Conservation (phyloP, 163 green algal genomes). For the Volvox carteri region DNA sequence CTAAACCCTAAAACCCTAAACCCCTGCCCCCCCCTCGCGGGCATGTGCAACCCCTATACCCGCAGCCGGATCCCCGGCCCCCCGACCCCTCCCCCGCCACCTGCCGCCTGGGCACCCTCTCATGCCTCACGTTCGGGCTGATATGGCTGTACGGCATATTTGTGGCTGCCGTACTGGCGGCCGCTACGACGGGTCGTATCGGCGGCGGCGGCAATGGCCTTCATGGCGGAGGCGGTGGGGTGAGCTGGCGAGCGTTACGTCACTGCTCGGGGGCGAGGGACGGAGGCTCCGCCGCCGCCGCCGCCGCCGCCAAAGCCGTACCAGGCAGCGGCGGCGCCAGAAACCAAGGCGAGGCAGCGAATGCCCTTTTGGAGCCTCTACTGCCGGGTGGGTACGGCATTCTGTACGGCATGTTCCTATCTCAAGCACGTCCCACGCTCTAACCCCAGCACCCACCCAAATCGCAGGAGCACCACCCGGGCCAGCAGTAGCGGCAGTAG, state of each 20-base stretch:
- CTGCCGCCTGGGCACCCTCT: slow-evolving; percentile 40
- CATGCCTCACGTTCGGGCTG: slow-evolving; percentile 31
- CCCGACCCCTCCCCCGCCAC: background rate
- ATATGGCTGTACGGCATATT: slow-evolving; percentile 20
- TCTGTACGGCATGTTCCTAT: background rate
- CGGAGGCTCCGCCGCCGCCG: background rate
- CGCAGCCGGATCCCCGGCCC: slow-evolving; percentile 41
- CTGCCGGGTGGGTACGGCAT: background rate
- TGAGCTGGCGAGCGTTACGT: background rate
- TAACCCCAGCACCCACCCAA: too few relatives aligned
- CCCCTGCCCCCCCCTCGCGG: slow-evolving; percentile 6
- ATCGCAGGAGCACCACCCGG: too few relatives aligned
- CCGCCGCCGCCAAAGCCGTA: background rate
- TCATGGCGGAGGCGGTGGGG: background rate
- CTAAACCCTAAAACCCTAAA: too few relatives aligned
- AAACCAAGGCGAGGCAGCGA: background rate
- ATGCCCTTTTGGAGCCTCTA: slow-evolving; percentile 12
- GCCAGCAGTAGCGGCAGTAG: too few relatives aligned
- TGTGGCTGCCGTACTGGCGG: slow-evolving; percentile 5
- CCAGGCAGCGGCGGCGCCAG: background rate
- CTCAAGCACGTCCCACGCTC: too few relatives aligned
- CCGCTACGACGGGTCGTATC: background rate
- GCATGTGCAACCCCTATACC: background rate
- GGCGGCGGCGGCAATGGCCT: background rate
- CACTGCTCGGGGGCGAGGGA: background rate